Conservation (phyloP, 306 rosid genomes). For the Trichosanthes cucumerina region DNA sequence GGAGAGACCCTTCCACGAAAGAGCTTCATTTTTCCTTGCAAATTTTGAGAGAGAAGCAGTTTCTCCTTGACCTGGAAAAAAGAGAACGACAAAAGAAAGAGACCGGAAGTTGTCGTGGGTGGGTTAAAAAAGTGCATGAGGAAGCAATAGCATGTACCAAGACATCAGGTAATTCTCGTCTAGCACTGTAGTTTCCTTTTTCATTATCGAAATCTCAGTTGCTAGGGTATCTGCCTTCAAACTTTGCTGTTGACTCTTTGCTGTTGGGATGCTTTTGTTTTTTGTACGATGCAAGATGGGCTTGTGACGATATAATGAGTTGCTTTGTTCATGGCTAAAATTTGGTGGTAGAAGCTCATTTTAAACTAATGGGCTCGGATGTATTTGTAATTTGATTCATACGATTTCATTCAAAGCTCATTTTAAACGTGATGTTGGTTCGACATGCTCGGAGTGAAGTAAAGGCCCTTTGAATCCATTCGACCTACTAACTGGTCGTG, state of each 20-base stretch:
- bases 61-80: background rate
- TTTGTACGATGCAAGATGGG: background rate
- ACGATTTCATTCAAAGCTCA: background rate
- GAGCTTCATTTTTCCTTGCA: background rate
- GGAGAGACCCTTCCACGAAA: background rate
- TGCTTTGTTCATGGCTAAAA: background rate
- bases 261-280: background rate
- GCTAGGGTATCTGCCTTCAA: background rate
- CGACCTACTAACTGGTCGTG: background rate
- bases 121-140: slow-evolving; percentile 19
- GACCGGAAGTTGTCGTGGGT: background rate
- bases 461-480: background rate
- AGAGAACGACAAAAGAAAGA: background rate
- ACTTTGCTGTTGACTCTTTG: background rate
- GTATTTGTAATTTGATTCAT: background rate
- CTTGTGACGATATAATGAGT: background rate
- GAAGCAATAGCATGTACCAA: slow-evolving; percentile 23
- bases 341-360: background rate
- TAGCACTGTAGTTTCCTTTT: background rate
- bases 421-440: background rate
- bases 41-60: background rate
- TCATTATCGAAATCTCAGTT: slow-evolving; percentile 6
- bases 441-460: background rate
- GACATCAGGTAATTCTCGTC: slow-evolving; percentile 32
- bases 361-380: background rate